Conservation (phyloP, 345 rosid species). For the Abelmoschus esculentus region DNA sequence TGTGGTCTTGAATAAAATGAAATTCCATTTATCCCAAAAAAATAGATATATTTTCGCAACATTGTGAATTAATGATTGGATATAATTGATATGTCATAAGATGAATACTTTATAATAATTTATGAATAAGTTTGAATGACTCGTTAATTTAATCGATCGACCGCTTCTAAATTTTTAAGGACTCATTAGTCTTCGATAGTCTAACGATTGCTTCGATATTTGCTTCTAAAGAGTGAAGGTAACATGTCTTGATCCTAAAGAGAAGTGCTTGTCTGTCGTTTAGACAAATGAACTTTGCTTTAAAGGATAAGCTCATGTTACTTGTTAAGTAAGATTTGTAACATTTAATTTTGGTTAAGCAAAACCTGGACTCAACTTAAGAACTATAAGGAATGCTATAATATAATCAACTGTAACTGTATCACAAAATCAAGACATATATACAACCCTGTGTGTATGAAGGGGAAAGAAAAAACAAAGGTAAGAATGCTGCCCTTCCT, state of each 20-base stretch:
- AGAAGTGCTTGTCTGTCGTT: slow-evolving; percentile 64
- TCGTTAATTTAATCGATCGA: too few species aligned
- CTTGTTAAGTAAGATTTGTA: neutral
- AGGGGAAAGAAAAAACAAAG: slow-evolving; percentile 1
- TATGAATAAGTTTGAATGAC: too few species aligned
- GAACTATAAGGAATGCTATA: neutral
- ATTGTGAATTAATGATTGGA: too few species aligned
- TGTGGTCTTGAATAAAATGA: too few species aligned
- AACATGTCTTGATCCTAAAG: slow-evolving; percentile 86
- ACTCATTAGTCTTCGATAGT: too few species aligned
- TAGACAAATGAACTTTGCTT: slow-evolving; percentile 29
- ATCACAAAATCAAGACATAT: slow-evolving; percentile 5
- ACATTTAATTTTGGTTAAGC: neutral
- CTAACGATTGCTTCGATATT: too few species aligned
- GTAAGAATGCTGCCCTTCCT: slow-evolving; percentile 14
- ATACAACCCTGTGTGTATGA: slow-evolving; percentile 13
- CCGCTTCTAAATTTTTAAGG: too few species aligned
- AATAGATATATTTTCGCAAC: too few species aligned
- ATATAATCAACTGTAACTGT: slow-evolving; percentile 1
- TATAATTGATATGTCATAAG: too few species aligned
- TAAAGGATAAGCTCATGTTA: slow-evolving; percentile 23
- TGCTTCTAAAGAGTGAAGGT: neutral
- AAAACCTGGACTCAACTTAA: neutral
- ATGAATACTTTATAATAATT: too few species aligned
- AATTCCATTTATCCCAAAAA: too few species aligned